Conservation (phyloP, 345 rosid species). For the Theobroma cacao region DNA sequence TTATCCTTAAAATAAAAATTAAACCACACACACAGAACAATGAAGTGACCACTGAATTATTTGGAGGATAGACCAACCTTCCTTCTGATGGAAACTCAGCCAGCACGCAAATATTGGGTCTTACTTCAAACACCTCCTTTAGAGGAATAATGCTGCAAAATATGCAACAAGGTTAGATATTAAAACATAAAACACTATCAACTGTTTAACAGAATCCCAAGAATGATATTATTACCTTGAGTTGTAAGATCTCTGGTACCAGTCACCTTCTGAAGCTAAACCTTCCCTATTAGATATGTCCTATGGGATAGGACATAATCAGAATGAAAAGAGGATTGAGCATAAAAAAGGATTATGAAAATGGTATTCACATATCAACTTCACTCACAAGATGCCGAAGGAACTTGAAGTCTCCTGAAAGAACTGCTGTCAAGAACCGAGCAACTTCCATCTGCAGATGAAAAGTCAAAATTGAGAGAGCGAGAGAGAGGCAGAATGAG, state of each 20-base stretch:
- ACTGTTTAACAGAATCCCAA: constrained; percentile 1
- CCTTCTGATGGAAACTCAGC: constrained; percentile 75
- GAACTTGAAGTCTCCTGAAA: constrained; percentile 68
- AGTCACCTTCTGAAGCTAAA: constrained; percentile 57
- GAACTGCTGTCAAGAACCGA: constrained; percentile 51
- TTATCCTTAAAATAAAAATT: neutral
- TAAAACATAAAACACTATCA: neutral
- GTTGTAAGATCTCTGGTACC: constrained; percentile 49
- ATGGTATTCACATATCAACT: constrained; percentile 16
- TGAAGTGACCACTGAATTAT: neutral
- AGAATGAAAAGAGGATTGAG: constrained; percentile 19
- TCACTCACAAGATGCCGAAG: constrained; percentile 64
- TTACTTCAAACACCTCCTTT: constrained; percentile 65
- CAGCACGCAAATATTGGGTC: constrained; percentile 64
- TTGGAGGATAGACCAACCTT: constrained; percentile 39
- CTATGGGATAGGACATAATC: constrained; percentile 29
- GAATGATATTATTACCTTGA: constrained; percentile 41
- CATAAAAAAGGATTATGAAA: neutral
- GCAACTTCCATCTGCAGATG: constrained; percentile 64
- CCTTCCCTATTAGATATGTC: constrained; percentile 81
- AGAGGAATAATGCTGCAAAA: constrained; percentile 58
- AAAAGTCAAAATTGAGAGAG: neutral
- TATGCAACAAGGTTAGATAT: constrained; percentile 11
- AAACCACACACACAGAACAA: neutral
- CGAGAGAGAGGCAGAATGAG: neutral